Evolutionary conservation across 306 rosid species (phyloP).

Genomic region (Cucumis hystrix): DNA sequence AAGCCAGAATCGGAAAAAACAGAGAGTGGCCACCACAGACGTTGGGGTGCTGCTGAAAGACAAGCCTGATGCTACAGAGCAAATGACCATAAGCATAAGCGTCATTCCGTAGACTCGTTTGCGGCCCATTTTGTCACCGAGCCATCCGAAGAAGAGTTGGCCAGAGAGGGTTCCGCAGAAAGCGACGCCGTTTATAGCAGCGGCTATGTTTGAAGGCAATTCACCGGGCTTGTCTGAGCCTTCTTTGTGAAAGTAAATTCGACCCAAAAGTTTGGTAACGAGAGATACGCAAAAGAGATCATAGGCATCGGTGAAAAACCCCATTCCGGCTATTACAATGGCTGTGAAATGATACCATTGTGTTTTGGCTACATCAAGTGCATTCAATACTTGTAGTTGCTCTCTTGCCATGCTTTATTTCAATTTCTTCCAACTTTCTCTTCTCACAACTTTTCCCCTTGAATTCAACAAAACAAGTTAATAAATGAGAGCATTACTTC

Average conservation of each 20-base stretch:
- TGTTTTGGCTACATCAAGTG: slow-evolving; percentile 75
- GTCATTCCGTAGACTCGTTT: slow-evolving; percentile 80
- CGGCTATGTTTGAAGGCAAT: slow-evolving; percentile 52
- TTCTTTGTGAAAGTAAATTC: slow-evolving; percentile 40
- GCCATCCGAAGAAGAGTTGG: slow-evolving; percentile 93
- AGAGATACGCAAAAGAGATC: slow-evolving; percentile 90
- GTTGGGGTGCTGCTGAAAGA: slow-evolving; percentile 47
- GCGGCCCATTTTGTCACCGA: slow-evolving; percentile 81
- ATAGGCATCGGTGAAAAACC: slow-evolving; percentile 80
- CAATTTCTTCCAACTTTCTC: neutral
- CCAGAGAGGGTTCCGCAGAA: slow-evolving; percentile 76
- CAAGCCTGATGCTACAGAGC: slow-evolving; percentile 65
- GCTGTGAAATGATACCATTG: slow-evolving; percentile 94
- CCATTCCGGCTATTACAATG: slow-evolving; percentile 85
- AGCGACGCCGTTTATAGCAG: slow-evolving; percentile 81
- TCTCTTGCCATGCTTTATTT: slow-evolving; percentile 35
- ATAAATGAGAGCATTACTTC: too few relatives aligned
- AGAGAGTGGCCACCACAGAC: slow-evolving; percentile 49
- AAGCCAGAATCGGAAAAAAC: slow-evolving; percentile 86
- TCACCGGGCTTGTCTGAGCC: slow-evolving; percentile 37
- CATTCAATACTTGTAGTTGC: slow-evolving; percentile 45
- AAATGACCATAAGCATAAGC: slow-evolving; percentile 73
- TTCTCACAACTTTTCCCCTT: neutral
- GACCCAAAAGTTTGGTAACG: slow-evolving; percentile 67
- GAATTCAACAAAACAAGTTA: neutral